Conservation (phyloP, 148 eudicot genomes). For the Silene uniflora region DNA sequence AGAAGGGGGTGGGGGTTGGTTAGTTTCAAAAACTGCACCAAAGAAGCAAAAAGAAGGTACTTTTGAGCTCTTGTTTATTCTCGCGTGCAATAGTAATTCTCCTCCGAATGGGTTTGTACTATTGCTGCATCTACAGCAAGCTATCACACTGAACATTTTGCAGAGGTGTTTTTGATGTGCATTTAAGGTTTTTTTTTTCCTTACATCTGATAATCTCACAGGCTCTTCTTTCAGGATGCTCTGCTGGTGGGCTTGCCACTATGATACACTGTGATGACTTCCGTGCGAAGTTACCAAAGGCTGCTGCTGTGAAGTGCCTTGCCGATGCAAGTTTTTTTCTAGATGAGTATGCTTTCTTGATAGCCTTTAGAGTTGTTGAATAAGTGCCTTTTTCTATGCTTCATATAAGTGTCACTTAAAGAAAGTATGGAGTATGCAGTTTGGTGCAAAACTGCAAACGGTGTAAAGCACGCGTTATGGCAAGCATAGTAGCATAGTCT, state of each 20-base stretch:
- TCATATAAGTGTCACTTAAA: not conserved
- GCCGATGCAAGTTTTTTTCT: constrained; percentile 89
- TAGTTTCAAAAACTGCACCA: not conserved
- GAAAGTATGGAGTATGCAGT: not conserved
- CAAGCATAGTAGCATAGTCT: not conserved
- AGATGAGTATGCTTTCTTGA: constrained; percentile 52
- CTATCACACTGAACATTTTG: not conserved
- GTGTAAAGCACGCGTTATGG: not conserved
- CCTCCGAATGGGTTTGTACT: not conserved
- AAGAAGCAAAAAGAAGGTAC: not conserved
- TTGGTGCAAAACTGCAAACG: not conserved
- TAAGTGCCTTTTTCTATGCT: not conserved
- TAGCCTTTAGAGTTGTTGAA: not conserved
- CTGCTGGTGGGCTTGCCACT: constrained; percentile 96
- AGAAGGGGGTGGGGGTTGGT: too few relatives aligned
- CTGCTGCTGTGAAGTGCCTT: constrained; percentile 78
- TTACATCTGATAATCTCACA: constrained; percentile 48
- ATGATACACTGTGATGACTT: constrained; percentile 90
- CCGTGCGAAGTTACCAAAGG: constrained; percentile 53
- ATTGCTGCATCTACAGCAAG: not conserved
- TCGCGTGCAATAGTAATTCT: not conserved
- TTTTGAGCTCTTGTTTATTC: not conserved
- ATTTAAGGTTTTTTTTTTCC: constrained; percentile 22
- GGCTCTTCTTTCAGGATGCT: constrained; percentile 99
- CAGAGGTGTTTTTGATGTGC: not conserved